Evolutionary conservation across 805 yeast species (phyloP).

Genomic region (Candida verbasci): DNA sequence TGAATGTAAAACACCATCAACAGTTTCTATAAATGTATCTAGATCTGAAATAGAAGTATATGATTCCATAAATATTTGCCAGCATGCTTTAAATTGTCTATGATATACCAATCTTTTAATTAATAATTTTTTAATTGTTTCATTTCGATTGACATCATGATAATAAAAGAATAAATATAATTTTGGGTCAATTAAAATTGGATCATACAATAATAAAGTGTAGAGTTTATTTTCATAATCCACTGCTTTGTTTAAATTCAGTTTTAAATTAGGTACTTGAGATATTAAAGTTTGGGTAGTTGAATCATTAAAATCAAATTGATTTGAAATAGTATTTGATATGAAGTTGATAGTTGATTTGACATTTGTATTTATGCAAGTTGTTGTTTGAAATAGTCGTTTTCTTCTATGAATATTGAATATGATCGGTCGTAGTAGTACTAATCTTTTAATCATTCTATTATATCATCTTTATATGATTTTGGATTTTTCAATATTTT

Average conservation of each 20-base stretch:
- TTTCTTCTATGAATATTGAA: background rate
- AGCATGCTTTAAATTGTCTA: conserved; percentile 23
- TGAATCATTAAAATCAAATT: background rate
- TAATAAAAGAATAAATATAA: conserved; percentile 12
- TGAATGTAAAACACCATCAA: conserved; percentile 17
- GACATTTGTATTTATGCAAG: background rate
- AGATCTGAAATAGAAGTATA: conserved; percentile 29
- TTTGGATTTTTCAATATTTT: too few species aligned
- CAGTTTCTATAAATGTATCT: conserved; percentile 31
- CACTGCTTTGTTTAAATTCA: conserved; percentile 17
- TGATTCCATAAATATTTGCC: conserved; percentile 24
- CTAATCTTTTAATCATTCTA: too few species aligned
- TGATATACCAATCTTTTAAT: conserved; percentile 28
- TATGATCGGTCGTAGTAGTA: background rate
- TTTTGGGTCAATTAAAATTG: conserved; percentile 26
- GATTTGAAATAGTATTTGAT: background rate
- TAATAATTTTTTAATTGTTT: conserved; percentile 19
- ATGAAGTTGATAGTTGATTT: background rate
- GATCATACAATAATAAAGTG: conserved; percentile 27
- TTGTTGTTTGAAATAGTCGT: background rate
- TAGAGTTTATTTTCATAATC: conserved; percentile 28
- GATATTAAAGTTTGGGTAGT: background rate
- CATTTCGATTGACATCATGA: conserved; percentile 10
- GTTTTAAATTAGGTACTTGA: conserved; percentile 12
- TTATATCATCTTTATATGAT: too few species aligned